phyloP scores from a whole-genome alignment of 108 stramenopile species.

The Heterococcus sp. region DNA sequence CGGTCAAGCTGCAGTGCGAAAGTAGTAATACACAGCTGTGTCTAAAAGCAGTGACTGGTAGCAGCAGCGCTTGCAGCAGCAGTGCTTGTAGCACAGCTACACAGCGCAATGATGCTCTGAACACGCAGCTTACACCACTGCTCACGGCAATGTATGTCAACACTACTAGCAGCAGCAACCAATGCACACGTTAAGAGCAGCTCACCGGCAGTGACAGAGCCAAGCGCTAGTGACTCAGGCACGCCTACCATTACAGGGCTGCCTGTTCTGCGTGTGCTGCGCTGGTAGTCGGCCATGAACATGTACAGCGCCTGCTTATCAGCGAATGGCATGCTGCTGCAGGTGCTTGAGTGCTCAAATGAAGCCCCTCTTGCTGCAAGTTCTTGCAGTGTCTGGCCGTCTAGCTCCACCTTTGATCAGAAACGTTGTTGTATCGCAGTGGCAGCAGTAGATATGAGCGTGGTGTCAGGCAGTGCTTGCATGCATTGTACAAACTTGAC shows the following conservation, averaged over 20 bases:
- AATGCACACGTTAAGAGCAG: background rate
- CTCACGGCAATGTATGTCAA: background rate
- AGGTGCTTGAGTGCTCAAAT: background rate
- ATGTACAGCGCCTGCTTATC: background rate
- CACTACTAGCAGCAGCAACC: background rate
- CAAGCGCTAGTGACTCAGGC: background rate
- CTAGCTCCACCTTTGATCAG: too few species aligned
- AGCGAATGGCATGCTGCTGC: background rate
- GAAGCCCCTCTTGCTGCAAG: background rate
- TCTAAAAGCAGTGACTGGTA: too few species aligned
- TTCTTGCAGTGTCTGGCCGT: background rate
- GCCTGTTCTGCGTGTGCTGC: background rate
- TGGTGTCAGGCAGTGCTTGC: too few species aligned
- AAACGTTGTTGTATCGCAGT: too few species aligned
- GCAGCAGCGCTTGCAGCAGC: background rate
- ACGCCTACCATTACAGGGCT: background rate
- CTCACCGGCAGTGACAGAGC: background rate
- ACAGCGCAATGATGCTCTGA: too few species aligned
- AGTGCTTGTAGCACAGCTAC: too few species aligned
- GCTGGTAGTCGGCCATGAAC: background rate
- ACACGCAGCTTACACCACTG: background rate
- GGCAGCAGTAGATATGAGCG: too few species aligned
- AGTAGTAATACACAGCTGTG: too few species aligned
- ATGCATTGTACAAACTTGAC: too few species aligned
- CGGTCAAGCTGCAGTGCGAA: too few species aligned